A percentile compares a stretch with the other conserved stretches of the same genome.
Conservation (phyloP, 1,139 yeast species). For the Kodamaea derodonti region DNA sequence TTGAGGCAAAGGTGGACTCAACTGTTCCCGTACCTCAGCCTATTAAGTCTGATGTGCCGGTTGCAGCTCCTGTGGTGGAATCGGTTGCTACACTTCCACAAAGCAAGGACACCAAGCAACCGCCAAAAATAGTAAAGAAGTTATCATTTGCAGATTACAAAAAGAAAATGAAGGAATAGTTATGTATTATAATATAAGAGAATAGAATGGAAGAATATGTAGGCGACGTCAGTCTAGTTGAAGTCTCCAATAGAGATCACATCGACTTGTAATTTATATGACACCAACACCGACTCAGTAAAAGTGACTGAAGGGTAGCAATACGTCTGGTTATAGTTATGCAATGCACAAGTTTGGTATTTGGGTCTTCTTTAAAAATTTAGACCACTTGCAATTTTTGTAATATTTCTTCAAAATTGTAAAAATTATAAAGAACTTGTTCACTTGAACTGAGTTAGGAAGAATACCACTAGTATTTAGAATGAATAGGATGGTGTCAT, state of each 20-base stretch:
- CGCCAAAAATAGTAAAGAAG: conserved; percentile 50
- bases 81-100: background rate
- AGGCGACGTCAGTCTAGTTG: background rate
- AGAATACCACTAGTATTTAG: background rate
- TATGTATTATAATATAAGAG: background rate
- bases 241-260: too few relatives aligned
- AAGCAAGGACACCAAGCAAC: conserved; percentile 5
- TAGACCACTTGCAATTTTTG: background rate
- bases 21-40: background rate
- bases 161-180: conserved; percentile 52
- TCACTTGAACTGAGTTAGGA: background rate
- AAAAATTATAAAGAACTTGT: background rate
- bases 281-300: too few relatives aligned
- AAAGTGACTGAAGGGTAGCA: too few relatives aligned
- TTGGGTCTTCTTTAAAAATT: background rate
- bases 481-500: too few relatives aligned
- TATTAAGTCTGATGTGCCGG: background rate
- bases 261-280: too few relatives aligned
- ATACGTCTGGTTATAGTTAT: too few relatives aligned
- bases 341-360: background rate
- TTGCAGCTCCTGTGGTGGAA: background rate
- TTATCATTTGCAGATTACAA: conserved; percentile 81
- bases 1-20: background rate
- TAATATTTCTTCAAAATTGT: background rate
- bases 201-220: background rate